Base-by-base conservation (phyloP, 495 filamentous ascomycete species). In the Ascodesmis nigricans region DNA sequence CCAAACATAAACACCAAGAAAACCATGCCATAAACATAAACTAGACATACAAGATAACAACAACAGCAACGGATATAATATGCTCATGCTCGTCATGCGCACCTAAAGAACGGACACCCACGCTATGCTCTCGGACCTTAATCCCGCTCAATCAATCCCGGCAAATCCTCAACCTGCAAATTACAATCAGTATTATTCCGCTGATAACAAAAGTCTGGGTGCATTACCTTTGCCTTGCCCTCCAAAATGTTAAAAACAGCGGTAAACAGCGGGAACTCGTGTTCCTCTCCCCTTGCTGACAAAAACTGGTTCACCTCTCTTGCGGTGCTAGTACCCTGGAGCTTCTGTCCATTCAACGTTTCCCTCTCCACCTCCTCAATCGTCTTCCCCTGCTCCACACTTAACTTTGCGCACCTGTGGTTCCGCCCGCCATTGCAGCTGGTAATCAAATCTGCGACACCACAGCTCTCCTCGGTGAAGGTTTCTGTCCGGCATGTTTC, bases 401-500 rank as follows among this genome's bases (percentile, higher is more conserved):
- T 74, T 59, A 83, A 69, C 66, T 75, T 90, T 21, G 90, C 87
- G 52, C 82, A 93, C 31, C 78, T 70, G 64, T 79, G 87, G 54
- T 99, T 99, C 17, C 90, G 67, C 17, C 90, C 90, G 24, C 80
- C 75, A 39, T 69, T 73, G 58, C 83, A 93, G 43, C 72, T 80
- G 11, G 91, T 95, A 46, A 95, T 91, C 47, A 99, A 59, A 58
- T 99, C 90, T 21, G 90, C 87, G 33, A 95, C 82, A 40, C 90
- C 90, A 24, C 79, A 81, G 48, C 78, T 90, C 61, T 95, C 84
- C 48, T 93, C 81, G 10, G 82, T 92, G 56, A 99, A 91, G 3
- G 90, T 95, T 30, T 60, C 70, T 13, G 73, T 67, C 20, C 73
- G 61, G 29, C 87, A 74, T 1, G 73, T 73, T 35, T 78, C 67